Evolutionary conservation across 805 yeast species (phyloP), one percentile per base, ranked within the genome.

Genomic region (Barnettozyma salicaria): DNA sequence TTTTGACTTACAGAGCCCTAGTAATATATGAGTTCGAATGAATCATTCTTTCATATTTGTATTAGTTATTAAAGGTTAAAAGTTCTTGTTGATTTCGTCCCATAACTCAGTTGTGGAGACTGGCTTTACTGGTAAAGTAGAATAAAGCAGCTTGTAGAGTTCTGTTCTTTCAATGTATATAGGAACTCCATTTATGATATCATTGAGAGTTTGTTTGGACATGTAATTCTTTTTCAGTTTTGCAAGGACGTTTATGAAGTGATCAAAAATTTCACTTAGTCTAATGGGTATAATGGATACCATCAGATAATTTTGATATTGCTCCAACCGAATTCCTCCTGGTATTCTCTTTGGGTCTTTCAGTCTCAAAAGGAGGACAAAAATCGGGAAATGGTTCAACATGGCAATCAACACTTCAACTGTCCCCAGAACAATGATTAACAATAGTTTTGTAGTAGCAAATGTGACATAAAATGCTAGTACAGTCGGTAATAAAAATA

Each of bases 401-500:
- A 76, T 56, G 6, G 89, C 75, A 44, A 86, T 67, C 0, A 67
- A 33, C 28, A 79, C 64, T 46, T 86, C 92, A 17, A 81, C 57
- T 1, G 64, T 34, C 14, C 80, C 77, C 25, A 73, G 62, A 2
- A 68, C 35, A 3, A 65, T 38, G 28, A 85, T 60, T 4, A 76
- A 66, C 0, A 67, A 44, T 24, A 87, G 51, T 37, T 88, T 65
- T 5, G 79, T 64, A 0, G 69, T 42, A 6, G 85, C 81, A 58
- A 88, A 90, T 17, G 80, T 73, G 13, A 78, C 48, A 53, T 92
- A 92, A 55, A 89, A 92, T 11, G 92, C 92, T 47, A 80, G 56
- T 2, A 87, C 81, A 0, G 99, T 92, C 1, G 98, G 98, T 34
- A 88, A 58, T 23, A 94, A 63, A 48, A 88, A 84, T 0, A 82